Base-by-base conservation (phyloP, 2,329 filamentous ascomycete genomes). In the Botryotinia narcissicola region DNA sequence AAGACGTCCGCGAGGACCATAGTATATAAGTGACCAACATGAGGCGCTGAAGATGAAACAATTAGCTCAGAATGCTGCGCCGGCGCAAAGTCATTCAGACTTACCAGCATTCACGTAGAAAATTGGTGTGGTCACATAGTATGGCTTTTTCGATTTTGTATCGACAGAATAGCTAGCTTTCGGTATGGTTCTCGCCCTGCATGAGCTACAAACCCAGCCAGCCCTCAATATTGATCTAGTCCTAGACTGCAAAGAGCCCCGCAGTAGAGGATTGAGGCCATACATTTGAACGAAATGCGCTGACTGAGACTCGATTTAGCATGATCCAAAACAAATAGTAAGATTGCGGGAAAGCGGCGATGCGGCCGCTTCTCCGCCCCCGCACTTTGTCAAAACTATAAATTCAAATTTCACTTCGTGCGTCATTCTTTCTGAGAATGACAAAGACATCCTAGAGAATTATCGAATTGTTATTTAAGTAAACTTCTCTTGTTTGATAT, bases 51-150 rank as follows among this genome's bases (percentile, higher is more conserved):
- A 20, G 16, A 61, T 51, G 40, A 42, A 32, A n/a, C 25, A 48
- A 32, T 74, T 61, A 74, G 74, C 81, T 63, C 20, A 66, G 35
- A 40, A 29, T 42, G 48, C 29, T 57, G n/a, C 2, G 62, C 37
- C 40, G 76, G 29, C 75, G 73, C 32, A 64, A 42, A 25, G 18
- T 48, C 22, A 8, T 48, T n/a, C 40, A 69, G 29, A 46, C 66
- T 54, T 84, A 95, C 93, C 90, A 72, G 95, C 93, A 88, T 99
- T 99, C 84, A 99, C 96, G 83, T 99, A 99, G 85, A 98, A 99
- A 74, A 99, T 99, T 3, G 96, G 96, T 14, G 94, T 97, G 8
- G 96, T 98, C 79, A 97, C 87, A 85, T 98, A 99, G 85, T 92
- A 98, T 14, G 95, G 94, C 84, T 98, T 98, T 75, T 84, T 82